Evolutionary conservation across 805 yeast genomes (phyloP), one percentile per base, ranked within the genome.

Genomic region (Lipomyces kockii): DNA sequence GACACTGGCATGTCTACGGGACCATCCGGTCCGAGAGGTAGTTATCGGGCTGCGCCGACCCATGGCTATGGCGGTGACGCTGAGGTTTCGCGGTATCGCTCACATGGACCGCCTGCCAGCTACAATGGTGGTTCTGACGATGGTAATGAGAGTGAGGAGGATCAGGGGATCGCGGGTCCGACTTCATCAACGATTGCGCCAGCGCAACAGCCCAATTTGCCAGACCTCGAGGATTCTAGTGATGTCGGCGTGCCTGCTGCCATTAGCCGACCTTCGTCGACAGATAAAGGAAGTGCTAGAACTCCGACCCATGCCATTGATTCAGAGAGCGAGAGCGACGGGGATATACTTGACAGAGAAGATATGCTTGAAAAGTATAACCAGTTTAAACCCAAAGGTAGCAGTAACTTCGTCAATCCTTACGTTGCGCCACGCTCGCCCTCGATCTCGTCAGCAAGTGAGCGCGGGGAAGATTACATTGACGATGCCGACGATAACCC

Each of bases 321-420:
- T 52, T 52, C 55, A 6, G 55, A 52, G 55, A 22, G 34, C n/a
- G 55, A 52, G 55, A 25, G 34, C 17, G 55, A 52, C 17, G 55
- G 17, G 9, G 55, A 52, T 12, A n/a, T n/a, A 8, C 20, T 4
- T 5, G 49, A 43, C 22, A 6, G 22, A 17, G 55, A 52, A 11
- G 55, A 52, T 12, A 14, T 25, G 5, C 29, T 25, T n/a, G 55
- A 52, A 7, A 11, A 25, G 17, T 52, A 52, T 52, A 52, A 52
- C 20, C 29, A 22, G 20, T 52, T 25, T 29, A 25, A 25, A 22
- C 55, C 55, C n/a, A 52, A 52, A 3, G 55, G 55, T 14, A 29
- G 55, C 34, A 29, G 34, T 25, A 11, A 25, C 29, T 52, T 25
- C 32, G 22, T 52, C 55, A 52, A 52, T 25, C 55, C 55, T 2